Base-by-base conservation (phyloP, 2,329 filamentous ascomycete genomes). In the Eutypa lata region DNA sequence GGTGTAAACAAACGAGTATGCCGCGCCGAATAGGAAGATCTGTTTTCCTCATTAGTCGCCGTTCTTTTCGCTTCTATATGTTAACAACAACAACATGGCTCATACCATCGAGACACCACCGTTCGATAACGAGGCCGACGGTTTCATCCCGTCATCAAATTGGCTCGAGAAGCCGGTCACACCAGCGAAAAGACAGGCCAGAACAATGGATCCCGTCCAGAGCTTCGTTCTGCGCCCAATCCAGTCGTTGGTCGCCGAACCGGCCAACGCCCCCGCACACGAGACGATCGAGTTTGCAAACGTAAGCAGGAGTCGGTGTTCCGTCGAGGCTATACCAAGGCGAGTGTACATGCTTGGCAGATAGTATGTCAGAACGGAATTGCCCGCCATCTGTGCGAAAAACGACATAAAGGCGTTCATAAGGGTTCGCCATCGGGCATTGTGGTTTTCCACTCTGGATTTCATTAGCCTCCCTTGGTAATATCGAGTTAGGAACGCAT, bases 201-300 rank as follows among this genome's bases (percentile, higher is more conserved):
- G 49, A 13, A 58, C 51, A 43, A 58, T 49, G n/a, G 53, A 56
- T 6, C 56, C 56, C 0, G 49, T 47, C 56, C 56, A 58, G 2
- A 58, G 51, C 47, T 58, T 58, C 4, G 56, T 58, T 16, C 56
- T 59, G 7, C 66, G 55, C 3, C 65, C 66, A 24, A 68, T 64
- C 19, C 53, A 44, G 47, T 68, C 66, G 33, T 68, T 68, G 1
- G 64, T 64, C 2, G 66, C 66, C 2, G 65, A 67, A 14, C 66
- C 66, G 6, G 64, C 66, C 6, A 68, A 53, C 16, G 56, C 56
- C 2, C 53, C 56, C 1, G 56, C 51, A 45, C 56, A 58, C 37
- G 38, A 4, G n/a, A 53, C 50, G 31, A 52, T 48, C 13, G 50
- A 52, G 18, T 48, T 44, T 6, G 50, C 50, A 28, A 52, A 52